Base-by-base conservation (phyloP, 306 rosid species). In the Hippophae tibetana region DNA sequence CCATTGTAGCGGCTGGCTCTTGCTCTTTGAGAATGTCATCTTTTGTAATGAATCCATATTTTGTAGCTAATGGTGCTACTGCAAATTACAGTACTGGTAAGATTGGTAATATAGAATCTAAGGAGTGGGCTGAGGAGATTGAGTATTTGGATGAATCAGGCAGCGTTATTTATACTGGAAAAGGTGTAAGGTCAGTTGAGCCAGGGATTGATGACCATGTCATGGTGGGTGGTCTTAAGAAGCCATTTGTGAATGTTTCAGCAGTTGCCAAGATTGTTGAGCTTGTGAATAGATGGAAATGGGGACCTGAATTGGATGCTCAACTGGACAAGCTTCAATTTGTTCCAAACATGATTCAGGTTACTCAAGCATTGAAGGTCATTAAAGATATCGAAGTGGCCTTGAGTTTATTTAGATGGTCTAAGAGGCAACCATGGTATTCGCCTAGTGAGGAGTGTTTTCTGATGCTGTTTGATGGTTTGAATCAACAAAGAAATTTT, bases 271-370 rank as follows among this genome's bases (percentile, higher is more conserved):
- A 87, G 77, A 78, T 87, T 60, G 95, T 83, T 54, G 98, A 90
- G 82, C 80, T 87, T 69, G 86, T 87, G 18, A 79, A 77, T 44
- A 85, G 98, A 78, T 90, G 98, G 98, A 90, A 81, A 76, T 90
- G 98, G 98, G 96, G 98, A 26, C 98, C 98, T 2, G 96, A 90
- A 65, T 74, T 90, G 81, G 98, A 90, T 69, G 79, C 88, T 67
- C 96, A 90, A 46, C 78, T 90, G 74, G 98, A 85, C 60, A 85
- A 79, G 54, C 84, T 90, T 9, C 98, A 87, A 51, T 90, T 90
- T 75, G 70, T 85, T 9, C 96, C 96, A 0, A 90, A 78, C 70
- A 87, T 83, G 87, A 80, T 55, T 69, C 96, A 87, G 59, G 58
- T 87, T 25, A 69, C 75, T 61, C 96, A 90, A 58, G 79, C 89